Conservation (phyloP, 2,329 filamentous ascomycete genomes). For the Ophiostoma ulmi region DNA sequence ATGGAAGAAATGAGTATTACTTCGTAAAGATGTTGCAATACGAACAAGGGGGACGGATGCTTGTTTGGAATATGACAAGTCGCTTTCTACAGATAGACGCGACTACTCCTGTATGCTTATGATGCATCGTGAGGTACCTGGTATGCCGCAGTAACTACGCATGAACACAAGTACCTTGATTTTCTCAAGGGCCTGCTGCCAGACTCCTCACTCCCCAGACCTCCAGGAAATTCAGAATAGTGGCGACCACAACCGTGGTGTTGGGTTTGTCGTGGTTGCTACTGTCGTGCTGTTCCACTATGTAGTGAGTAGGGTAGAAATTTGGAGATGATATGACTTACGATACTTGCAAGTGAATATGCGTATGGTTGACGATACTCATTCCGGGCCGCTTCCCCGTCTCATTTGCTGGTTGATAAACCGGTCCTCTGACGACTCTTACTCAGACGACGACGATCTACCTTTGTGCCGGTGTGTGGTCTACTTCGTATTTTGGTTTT, state of each 20-base stretch:
- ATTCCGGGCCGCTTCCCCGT: conserved; percentile 6
- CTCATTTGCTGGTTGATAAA: neutral
- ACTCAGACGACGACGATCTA: neutral
- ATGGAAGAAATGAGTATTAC: neutral
- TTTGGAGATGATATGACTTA: no score
- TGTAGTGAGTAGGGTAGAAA: no score
- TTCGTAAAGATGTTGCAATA: neutral
- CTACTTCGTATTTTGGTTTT: neutral
- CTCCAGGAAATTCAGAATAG: neutral
- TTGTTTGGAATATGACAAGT: conserved; percentile 9
- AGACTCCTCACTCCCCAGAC: neutral
- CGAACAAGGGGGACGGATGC: neutral
- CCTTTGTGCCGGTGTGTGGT: neutral
- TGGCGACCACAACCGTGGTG: conserved; percentile 5
- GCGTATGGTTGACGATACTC: neutral
- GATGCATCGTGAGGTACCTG: no score
- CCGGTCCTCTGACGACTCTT: conserved; percentile 1
- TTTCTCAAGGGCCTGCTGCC: neutral
- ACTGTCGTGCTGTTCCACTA: neutral
- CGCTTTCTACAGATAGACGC: neutral
- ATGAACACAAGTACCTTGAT: neutral
- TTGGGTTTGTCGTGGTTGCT: conserved; percentile 1
- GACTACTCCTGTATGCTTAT: no score
- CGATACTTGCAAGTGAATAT: neutral
- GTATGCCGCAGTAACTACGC: no score